These are phyloP conservation scores for Penicillium bialowiezense DNA, from an alignment of 495 filamentous ascomycete species.

Conservation along the genomic window DNA sequence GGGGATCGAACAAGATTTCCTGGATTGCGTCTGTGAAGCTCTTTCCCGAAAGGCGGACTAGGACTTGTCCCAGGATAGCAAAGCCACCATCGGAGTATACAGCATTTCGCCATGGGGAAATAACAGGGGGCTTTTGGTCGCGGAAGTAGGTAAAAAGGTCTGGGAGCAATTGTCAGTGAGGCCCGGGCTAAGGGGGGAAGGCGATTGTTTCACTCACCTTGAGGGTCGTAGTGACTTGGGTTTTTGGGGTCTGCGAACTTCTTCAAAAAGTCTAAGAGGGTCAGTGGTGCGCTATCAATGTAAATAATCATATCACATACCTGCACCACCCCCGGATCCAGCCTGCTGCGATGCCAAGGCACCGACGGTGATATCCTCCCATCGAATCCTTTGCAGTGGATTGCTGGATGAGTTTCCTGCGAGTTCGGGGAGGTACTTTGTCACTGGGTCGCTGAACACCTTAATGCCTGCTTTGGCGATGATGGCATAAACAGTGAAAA, in stretches of 20 bases:
- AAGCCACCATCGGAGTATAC: slow-evolving; percentile 6
- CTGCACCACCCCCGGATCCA: slow-evolving; percentile 35
- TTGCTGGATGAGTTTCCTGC: slow-evolving; percentile 4
- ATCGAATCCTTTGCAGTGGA: slow-evolving; percentile 28
- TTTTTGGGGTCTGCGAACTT: not conserved
- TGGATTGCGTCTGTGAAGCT: slow-evolving; percentile 39
- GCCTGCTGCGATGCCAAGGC: slow-evolving; percentile 39
- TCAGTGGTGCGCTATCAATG: too few relatives aligned
- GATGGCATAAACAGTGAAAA: slow-evolving; percentile 45
- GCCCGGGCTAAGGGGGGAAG: not conserved
- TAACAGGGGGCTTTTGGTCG: slow-evolving; percentile 5
- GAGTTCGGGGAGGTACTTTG: slow-evolving; percentile 55
- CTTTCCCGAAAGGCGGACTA: slow-evolving; percentile 47
- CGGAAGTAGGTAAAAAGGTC: slow-evolving; percentile 12
- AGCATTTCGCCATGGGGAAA: slow-evolving; percentile 36
- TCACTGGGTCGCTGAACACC: slow-evolving; percentile 44
- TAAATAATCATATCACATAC: not conserved
- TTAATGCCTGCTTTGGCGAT: slow-evolving; percentile 45
- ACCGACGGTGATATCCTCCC: slow-evolving; percentile 39
- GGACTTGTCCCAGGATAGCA: slow-evolving; percentile 46
- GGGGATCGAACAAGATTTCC: slow-evolving; percentile 32
- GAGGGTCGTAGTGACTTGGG: not conserved
- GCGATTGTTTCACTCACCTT: not conserved
- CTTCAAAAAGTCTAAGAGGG: not conserved
- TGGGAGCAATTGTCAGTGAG: not conserved